Conservation (phyloP, 2,329 filamentous ascomycete genomes). For the Bipolaris sorokiniana region DNA sequence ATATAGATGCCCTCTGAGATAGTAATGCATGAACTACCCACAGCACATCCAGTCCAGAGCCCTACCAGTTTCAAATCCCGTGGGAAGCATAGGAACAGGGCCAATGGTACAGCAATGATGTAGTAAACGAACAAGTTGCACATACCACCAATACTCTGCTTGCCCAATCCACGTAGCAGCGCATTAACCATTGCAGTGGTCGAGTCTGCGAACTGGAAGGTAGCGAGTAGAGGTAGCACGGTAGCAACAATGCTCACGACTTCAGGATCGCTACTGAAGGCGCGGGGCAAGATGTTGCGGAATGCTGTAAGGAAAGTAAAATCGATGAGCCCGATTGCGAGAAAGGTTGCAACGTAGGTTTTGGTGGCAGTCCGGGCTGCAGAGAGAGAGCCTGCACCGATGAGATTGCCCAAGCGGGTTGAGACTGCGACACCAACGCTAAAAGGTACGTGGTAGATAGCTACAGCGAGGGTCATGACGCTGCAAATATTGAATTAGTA, state of each 20-base stretch:
- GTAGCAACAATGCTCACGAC: conserved; percentile 43
- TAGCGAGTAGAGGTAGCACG: conserved; percentile 45
- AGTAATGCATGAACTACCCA: conserved; percentile 44
- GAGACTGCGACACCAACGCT: conserved; percentile 49
- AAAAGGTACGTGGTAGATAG: conserved; percentile 52
- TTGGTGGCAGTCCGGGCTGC: conserved; percentile 45
- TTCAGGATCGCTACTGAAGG: conserved; percentile 45
- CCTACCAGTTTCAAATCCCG: conserved; percentile 45
- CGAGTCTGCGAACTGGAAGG: conserved; percentile 49
- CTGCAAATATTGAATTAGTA: conserved; percentile 18
- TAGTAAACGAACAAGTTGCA: conserved; percentile 50
- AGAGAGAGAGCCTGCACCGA: conserved; percentile 45
- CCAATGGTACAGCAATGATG: conserved; percentile 46
- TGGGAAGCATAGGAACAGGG: conserved; percentile 46
- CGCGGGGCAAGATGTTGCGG: conserved; percentile 41
- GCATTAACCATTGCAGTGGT: conserved; percentile 47
- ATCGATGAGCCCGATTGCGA: conserved; percentile 45
- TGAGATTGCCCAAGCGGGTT: conserved; percentile 49
- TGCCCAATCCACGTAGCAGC: conserved; percentile 46
- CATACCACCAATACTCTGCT: conserved; percentile 49
- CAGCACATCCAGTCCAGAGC: conserved; percentile 47
- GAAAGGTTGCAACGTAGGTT: conserved; percentile 43
- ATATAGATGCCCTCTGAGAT: conserved; percentile 42
- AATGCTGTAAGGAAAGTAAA: conserved; percentile 39
- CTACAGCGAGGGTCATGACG: conserved; percentile 44